Evolutionary conservation across 495 filamentous ascomycete species (phyloP).

Genomic region (Neurospora tetraspora): DNA sequence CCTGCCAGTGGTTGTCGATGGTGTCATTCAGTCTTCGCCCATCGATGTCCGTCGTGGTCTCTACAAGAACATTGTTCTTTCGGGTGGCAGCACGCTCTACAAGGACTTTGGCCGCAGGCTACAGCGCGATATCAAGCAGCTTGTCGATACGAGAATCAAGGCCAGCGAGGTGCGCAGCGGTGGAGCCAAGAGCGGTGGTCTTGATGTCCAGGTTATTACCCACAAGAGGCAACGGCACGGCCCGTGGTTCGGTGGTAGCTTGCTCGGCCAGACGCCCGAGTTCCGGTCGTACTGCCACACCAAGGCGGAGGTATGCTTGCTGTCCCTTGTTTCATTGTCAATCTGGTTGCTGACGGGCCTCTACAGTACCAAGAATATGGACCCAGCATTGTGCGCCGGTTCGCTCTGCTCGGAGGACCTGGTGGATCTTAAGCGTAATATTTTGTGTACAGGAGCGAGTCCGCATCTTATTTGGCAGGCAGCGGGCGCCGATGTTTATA

Average conservation of each 20-base stretch:
- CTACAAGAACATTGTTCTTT: conserved; percentile 99
- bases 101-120: conserved; percentile 93
- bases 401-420: conserved; percentile 87
- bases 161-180: conserved; percentile 74
- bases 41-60: conserved; percentile 94
- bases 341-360: conserved; percentile 7
- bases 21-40: conserved; percentile 91
- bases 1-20: conserved; percentile 85
- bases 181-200: conserved; percentile 81
- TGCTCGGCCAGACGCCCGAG: conserved; percentile 96
- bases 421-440: conserved; percentile 44
- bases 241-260: conserved; percentile 94
- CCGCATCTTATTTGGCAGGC: conserved; percentile 5
- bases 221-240: conserved; percentile 95
- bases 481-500: conserved; percentile 7
- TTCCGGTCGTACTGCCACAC: conserved; percentile 98
- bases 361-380: conserved; percentile 82
- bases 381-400: conserved; percentile 89
- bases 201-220: conserved; percentile 93
- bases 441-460: conserved; percentile 9
- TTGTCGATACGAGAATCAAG: conserved; percentile 59
- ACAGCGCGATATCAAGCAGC: conserved; percentile 90
- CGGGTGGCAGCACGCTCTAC: conserved; percentile 92
- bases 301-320: conserved; percentile 60
- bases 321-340: background rate